Evolutionary conservation across 805 yeast species (phyloP), one percentile per base, ranked within the genome.

Genomic region (Candida peoriensis): DNA sequence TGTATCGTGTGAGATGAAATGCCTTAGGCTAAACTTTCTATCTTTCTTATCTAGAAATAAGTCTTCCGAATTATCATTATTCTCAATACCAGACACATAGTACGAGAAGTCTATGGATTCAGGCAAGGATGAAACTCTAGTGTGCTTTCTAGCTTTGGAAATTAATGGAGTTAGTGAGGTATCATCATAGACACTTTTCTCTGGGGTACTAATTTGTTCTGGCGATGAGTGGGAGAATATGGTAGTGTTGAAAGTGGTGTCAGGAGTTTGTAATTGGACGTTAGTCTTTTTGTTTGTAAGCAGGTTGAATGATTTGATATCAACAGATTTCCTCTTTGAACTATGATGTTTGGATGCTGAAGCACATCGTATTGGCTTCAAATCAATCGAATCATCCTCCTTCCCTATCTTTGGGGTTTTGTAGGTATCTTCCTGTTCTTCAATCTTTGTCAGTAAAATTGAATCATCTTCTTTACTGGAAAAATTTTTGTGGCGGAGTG

Each of bases 1-100:
- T 13, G 58, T 49, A 8, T 53, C 58, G 33, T 44, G 41, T 6
- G 55, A 50, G 3, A 41, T 34, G 30, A 50, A 50, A 30, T 53
- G 58, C 25, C 58, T 48, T 14, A 53, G 30, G 12, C n/a, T n/a
- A n/a, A n/a, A n/a, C n/a, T 33, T 46, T 9, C 26, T 28, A 14
- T 33, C 27, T 11, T 34, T 33, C 7, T n/a, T 19, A 6, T 11
- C 13, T 17, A 20, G 32, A 10, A 17, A 6, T 2, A 15, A 15
- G 10, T 20, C 16, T 24, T 17, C 16, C 15, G 9, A n/a, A 18
- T 26, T 12, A 11, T 23, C 26, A 4, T 14, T n/a, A 3, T 28
- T n/a, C 2, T n/a, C n/a, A n/a, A n/a, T n/a, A n/a, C n/a, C n/a
- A n/a, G n/a, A n/a, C n/a, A n/a, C n/a, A n/a, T n/a, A n/a, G n/a